Conservation (phyloP, 306 rosid genomes). For the Trifolium fragiferum region DNA sequence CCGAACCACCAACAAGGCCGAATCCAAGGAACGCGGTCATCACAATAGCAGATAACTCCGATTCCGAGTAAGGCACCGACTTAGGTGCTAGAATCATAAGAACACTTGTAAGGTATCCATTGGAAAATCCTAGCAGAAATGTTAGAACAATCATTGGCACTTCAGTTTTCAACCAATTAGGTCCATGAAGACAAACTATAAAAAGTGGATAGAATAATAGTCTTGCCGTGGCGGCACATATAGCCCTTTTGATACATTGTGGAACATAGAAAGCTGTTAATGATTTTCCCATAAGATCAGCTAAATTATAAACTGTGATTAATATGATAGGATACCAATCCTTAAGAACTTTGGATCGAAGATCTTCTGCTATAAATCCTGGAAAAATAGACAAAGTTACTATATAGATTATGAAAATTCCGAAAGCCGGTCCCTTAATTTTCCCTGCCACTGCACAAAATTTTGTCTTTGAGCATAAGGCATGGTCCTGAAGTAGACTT, state of each 20-base stretch:
- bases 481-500: constrained; percentile 47
- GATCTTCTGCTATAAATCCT: constrained; percentile 83
- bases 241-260: constrained; percentile 60
- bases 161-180: constrained; percentile 81
- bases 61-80: constrained; percentile 61
- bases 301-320: constrained; percentile 72
- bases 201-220: constrained; percentile 85
- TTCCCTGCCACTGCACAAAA: constrained; percentile 65
- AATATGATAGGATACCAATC: constrained; percentile 95
- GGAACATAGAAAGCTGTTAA: constrained; percentile 71
- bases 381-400: constrained; percentile 95
- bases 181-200: constrained; percentile 79
- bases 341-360: constrained; percentile 63
- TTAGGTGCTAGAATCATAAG: constrained; percentile 82
- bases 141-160: constrained; percentile 63
- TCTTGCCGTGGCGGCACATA: constrained; percentile 68
- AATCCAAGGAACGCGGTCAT: constrained; percentile 84
- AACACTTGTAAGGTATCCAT: constrained; percentile 85
- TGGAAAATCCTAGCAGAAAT: constrained; percentile 79
- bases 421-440: constrained; percentile 66
- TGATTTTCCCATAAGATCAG: constrained; percentile 81
- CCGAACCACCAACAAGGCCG: constrained; percentile 86
- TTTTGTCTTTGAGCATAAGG: constrained; percentile 53
- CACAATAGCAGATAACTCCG: constrained; percentile 79
- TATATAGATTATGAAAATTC: constrained; percentile 69